phyloP scores from a whole-genome alignment of 495 filamentous ascomycete species.

The Aspergillus panamensis region DNA sequence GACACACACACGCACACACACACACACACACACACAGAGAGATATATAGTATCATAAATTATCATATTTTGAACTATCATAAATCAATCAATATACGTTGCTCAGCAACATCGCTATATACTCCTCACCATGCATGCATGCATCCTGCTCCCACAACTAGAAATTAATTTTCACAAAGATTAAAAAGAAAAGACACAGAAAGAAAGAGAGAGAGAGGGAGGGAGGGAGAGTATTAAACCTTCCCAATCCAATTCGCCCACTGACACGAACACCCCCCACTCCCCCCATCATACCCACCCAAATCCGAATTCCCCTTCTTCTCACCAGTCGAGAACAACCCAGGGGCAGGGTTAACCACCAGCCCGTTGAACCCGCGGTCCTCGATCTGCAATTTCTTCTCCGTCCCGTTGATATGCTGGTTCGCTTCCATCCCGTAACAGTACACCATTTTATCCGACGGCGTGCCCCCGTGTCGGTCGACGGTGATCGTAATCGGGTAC shows the following conservation, averaged over 20 bases:
- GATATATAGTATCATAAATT: no score
- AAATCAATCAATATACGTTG: no score
- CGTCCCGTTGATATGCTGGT: conserved; percentile 49
- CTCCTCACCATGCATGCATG: no score
- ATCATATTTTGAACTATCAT: no score
- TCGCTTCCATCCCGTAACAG: conserved; percentile 56
- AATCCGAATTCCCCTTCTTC: conserved; percentile 29
- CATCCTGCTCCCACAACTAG: no score
- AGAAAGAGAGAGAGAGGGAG: no score
- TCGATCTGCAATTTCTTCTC: conserved; percentile 56
- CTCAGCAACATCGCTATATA: neutral
- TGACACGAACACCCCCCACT: conserved; percentile 23
- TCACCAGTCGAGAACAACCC: conserved; percentile 37
- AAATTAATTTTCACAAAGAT: no score
- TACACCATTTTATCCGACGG: conserved; percentile 63
- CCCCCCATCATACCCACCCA: conserved; percentile 24
- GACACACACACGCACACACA: no score
- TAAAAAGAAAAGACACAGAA: neutral
- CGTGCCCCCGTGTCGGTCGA: conserved; percentile 76
- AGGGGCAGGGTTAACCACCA: conserved; percentile 54
- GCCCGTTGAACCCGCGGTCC: conserved; percentile 56
- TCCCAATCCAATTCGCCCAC: conserved; percentile 25
- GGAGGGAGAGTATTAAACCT: neutral
- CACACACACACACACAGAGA: no score
- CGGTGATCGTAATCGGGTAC: conserved; percentile 75